A percentile compares a stretch with the other conserved stretches of the same genome.
Evolutionary conservation across 495 filamentous ascomycete species (phyloP).

Genomic region (Penicillium robsamsonii): DNA sequence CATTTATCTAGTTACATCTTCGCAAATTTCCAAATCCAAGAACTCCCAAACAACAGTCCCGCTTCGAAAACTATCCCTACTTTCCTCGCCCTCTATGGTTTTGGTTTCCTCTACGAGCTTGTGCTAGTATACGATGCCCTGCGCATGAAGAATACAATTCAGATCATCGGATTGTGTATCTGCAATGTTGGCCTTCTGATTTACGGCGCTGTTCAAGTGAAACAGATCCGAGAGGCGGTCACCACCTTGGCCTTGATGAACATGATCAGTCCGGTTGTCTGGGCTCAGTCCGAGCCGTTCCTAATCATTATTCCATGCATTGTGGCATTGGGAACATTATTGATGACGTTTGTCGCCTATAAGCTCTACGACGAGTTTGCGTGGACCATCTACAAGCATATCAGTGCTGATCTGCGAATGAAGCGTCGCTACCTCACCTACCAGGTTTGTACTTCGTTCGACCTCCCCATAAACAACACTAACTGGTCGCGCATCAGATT

Average conservation of each 20-base stretch:
- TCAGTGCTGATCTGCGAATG: conserved; percentile 94
- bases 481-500: conserved; percentile 58
- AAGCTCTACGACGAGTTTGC: conserved; percentile 98
- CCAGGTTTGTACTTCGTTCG: conserved; percentile 60
- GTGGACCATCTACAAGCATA: conserved; percentile 99
- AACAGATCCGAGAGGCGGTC: conserved; percentile 78
- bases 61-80: conserved; percentile 71
- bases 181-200: conserved; percentile 89
- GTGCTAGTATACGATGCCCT: conserved; percentile 89
- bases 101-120: conserved; percentile 90
- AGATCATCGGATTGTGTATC: conserved; percentile 90
- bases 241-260: conserved; percentile 34
- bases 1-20: conserved; percentile 41
- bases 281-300: conserved; percentile 66
- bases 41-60: conserved; percentile 49
- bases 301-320: conserved; percentile 83
- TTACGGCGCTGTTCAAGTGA: conserved; percentile 87
- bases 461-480: conserved; percentile 13
- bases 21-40: conserved; percentile 63
- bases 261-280: conserved; percentile 52
- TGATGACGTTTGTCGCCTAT: conserved; percentile 77
- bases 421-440: conserved; percentile 95
- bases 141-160: conserved; percentile 95
- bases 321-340: conserved; percentile 69
- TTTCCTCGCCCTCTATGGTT: conserved; percentile 94